Conservation (phyloP, 192 early-diverging fungal species). For the Polychytrium aggregatum region DNA sequence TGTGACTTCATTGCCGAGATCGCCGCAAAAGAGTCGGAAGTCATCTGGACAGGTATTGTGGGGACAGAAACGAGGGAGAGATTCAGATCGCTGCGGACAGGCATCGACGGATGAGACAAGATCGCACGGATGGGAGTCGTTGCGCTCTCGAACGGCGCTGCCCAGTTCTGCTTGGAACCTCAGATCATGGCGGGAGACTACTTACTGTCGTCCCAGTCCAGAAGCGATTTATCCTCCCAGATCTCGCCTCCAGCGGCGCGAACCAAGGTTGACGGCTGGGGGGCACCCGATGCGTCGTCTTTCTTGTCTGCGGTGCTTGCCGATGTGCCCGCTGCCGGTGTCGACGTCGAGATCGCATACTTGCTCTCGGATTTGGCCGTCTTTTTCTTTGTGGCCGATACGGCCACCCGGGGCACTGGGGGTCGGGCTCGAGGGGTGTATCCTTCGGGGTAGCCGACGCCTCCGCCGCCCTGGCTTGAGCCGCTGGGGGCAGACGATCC, state of each 20-base stretch:
- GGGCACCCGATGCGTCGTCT: constrained; percentile 12
- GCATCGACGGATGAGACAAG: background rate
- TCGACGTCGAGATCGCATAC: too few relatives aligned
- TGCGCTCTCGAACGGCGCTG: background rate
- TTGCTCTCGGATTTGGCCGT: too few relatives aligned
- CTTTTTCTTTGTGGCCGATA: too few relatives aligned
- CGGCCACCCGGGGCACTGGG: too few relatives aligned
- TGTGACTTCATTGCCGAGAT: constrained; percentile 88
- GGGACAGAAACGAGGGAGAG: background rate
- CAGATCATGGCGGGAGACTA: background rate
- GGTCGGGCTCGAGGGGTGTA: constrained; percentile 12
- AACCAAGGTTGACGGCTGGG: constrained; percentile 51
- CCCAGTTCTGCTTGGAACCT: background rate
- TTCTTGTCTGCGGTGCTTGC: constrained; percentile 6
- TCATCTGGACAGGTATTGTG: constrained; percentile 48
- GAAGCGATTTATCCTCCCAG: constrained; percentile 83
- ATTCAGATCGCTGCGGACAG: background rate
- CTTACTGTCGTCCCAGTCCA: constrained; percentile 73
- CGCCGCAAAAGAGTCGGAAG: constrained; percentile 86
- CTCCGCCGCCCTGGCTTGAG: too few relatives aligned
- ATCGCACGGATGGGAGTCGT: background rate
- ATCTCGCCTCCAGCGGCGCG: constrained; percentile 81
- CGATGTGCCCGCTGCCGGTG: constrained; percentile 4
- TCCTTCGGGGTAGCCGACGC: constrained; percentile 11
- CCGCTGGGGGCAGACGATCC: too few relatives aligned